Percentiles rank a stretch among this genome's conserved stretches.
phyloP scores from a whole-genome alignment of 176 grass and related monocot genomes.

The Thalia dealbata region DNA sequence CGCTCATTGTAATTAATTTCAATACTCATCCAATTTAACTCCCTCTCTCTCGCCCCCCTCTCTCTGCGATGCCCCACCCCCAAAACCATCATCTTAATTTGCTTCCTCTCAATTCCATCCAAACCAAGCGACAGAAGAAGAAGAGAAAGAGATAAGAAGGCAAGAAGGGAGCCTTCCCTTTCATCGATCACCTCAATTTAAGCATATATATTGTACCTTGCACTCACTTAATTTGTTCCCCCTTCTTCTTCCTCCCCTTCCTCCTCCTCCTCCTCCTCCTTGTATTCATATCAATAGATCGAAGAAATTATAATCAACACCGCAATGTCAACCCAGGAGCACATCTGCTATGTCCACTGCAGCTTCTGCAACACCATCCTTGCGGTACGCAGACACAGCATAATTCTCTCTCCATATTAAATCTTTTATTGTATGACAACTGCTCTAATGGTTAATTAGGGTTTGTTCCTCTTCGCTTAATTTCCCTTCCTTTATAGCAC shows the following conservation, averaged over 20 bases:
- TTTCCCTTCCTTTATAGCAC: too few relatives aligned
- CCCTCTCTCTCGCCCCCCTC: too few relatives aligned
- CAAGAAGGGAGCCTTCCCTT: neutral
- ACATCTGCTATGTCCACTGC: constrained; percentile 90
- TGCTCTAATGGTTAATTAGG: neutral
- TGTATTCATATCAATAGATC: neutral
- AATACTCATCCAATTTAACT: neutral
- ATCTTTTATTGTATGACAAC: too few relatives aligned
- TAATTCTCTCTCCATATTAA: neutral
- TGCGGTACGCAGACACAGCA: constrained; percentile 38
- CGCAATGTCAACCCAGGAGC: constrained; percentile 63
- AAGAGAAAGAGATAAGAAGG: neutral
- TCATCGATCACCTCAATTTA: neutral
- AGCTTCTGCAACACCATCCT: constrained; percentile 91
- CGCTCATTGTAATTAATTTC: constrained; percentile 65
- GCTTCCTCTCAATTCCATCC: neutral
- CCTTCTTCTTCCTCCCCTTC: neutral
- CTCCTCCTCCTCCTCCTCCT: too few relatives aligned
- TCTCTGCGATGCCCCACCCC: neutral
- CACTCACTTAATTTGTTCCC: too few relatives aligned
- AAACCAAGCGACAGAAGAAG: neutral
- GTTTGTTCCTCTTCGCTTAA: neutral
- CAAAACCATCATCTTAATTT: neutral
- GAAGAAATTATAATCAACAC: neutral
- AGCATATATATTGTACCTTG: neutral